Evolutionary conservation across 1,284 basidiomycete species (phyloP).

Genomic region (Spongiforma sp.): DNA sequence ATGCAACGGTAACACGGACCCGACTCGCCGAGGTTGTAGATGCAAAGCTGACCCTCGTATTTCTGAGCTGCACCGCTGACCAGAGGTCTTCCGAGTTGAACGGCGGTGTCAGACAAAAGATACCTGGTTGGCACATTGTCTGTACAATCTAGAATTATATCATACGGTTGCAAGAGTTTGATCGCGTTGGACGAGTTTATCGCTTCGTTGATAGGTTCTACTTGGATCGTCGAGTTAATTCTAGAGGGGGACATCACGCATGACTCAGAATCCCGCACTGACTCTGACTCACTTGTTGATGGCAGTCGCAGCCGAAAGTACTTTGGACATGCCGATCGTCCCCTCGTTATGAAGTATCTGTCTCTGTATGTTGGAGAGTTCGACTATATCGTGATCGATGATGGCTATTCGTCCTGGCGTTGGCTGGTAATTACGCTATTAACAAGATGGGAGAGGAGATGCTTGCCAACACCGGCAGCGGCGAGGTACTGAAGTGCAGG

Average conservation of each 20-base stretch:
- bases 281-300: constrained; percentile 59
- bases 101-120: constrained; percentile 91
- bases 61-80: constrained; percentile 95
- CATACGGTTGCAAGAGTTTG: constrained; percentile 63
- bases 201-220: constrained; percentile 58
- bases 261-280: not conserved
- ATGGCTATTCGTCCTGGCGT: constrained; percentile 79
- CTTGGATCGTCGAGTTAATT: constrained; percentile 68
- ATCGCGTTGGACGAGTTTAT: constrained; percentile 69
- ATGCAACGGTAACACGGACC: constrained; percentile 97
- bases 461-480: constrained; percentile 87
- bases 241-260: constrained; percentile 46
- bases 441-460: constrained; percentile 5
- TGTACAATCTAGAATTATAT: constrained; percentile 93
- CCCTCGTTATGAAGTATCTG: constrained; percentile 90
- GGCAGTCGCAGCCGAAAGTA: constrained; percentile 77
- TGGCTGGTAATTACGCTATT: constrained; percentile 8
- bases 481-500: constrained; percentile 95
- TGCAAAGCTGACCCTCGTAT: constrained; percentile 89
- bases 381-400: constrained; percentile 91
- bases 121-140: constrained; percentile 95
- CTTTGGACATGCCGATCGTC: constrained; percentile 85
- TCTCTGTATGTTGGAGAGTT: constrained; percentile 92
- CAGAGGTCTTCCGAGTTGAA: constrained; percentile 75
- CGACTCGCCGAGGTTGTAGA: constrained; percentile 69